A percentile compares a stretch with the other conserved stretches of the same genome.
Conservation (phyloP, 805 yeast genomes). For the Candida chilensis region DNA sequence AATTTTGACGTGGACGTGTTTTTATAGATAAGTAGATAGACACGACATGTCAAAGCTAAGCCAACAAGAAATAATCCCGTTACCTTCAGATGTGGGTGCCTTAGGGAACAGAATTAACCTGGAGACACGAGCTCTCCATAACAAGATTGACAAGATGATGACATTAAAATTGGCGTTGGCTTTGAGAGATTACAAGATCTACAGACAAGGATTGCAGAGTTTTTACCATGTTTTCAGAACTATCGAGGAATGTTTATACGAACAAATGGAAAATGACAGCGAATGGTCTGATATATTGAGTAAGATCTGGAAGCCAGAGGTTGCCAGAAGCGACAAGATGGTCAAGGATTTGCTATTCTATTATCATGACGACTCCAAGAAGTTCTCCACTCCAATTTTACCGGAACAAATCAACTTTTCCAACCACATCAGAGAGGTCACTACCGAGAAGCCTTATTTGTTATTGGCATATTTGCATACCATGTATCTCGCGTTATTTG, state of each 20-base stretch:
- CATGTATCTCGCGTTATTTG: constrained; percentile 76
- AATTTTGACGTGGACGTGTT: too few relatives aligned
- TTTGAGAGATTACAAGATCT: constrained; percentile 63
- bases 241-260: constrained; percentile 43
- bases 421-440: constrained; percentile 45
- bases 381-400: constrained; percentile 50
- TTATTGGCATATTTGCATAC: constrained; percentile 79
- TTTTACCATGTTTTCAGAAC: constrained; percentile 62
- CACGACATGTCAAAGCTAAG: constrained; percentile 4
- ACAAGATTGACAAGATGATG: constrained; percentile 59
- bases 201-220: constrained; percentile 72
- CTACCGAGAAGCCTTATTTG: constrained; percentile 57
- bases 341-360: constrained; percentile 59
- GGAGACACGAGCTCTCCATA: constrained; percentile 59
- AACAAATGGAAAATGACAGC: constrained; percentile 29
- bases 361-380: constrained; percentile 45
- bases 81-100: constrained; percentile 76
- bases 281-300: constrained; percentile 38
- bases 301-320: constrained; percentile 60
- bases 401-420: constrained; percentile 54
- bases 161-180: constrained; percentile 68
- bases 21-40: too few relatives aligned
- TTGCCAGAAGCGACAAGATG: constrained; percentile 51
- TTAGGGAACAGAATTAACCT: constrained; percentile 72
- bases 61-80: constrained; percentile 56